Evolutionary conservation across 2,329 filamentous ascomycete species (phyloP).

Genomic region (Alternaria novae-zelandiae): DNA sequence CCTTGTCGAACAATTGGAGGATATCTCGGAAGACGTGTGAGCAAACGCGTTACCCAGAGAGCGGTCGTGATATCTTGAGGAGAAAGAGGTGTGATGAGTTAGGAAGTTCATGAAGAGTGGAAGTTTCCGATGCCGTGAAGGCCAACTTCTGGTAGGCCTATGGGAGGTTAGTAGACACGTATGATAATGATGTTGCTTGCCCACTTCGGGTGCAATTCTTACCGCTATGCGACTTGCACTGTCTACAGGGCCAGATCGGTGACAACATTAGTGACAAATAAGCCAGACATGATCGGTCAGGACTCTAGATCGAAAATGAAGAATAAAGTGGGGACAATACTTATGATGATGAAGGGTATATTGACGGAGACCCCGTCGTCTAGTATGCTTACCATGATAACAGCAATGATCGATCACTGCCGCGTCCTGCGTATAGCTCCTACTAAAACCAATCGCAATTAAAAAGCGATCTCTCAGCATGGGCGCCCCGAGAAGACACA

Average conservation of each 20-base stretch:
- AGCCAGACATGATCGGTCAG: neutral
- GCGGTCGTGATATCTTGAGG: neutral
- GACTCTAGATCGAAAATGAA: neutral
- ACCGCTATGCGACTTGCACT: neutral
- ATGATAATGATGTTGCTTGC: neutral
- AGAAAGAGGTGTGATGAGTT: neutral
- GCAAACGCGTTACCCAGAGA: neutral
- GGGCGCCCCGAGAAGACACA: constrained; percentile 22
- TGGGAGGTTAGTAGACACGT: neutral
- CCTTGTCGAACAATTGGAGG: neutral
- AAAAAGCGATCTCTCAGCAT: constrained; percentile 15
- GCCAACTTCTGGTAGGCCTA: neutral
- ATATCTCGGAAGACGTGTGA: neutral
- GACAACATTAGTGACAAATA: neutral
- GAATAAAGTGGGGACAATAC: neutral
- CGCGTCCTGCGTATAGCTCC: constrained; percentile 8
- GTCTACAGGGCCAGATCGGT: neutral
- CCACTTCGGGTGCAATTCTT: neutral
- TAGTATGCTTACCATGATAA: neutral
- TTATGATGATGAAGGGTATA: neutral
- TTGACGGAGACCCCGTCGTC: neutral
- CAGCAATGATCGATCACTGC: neutral
- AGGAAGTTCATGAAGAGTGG: neutral
- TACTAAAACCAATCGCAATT: constrained; percentile 17
- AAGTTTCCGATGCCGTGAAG: neutral